Conservation (phyloP, 208 protist genomes). For the Tritrichomonas musculus region DNA sequence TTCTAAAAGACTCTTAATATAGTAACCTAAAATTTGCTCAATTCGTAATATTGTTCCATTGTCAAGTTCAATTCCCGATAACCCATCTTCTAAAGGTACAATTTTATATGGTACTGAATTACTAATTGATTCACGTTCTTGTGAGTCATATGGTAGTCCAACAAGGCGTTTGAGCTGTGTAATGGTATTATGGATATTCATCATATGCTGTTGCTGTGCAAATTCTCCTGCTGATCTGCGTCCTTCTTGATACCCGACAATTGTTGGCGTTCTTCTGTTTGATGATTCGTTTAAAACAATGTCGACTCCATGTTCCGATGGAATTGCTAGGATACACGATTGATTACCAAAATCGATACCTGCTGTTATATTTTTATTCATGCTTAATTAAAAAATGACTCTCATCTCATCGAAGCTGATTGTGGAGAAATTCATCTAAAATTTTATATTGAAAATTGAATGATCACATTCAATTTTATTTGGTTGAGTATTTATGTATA, state of each 20-base stretch:
- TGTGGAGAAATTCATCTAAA: too few relatives aligned
- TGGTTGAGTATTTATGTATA: too few relatives aligned
- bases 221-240: slow-evolving; percentile 33
- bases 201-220: slow-evolving; percentile 37
- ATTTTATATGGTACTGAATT: slow-evolving; percentile 25
- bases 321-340: slow-evolving; percentile 40
- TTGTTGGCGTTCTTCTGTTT: slow-evolving; percentile 40
- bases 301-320: slow-evolving; percentile 34
- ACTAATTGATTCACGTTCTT: slow-evolving; percentile 26
- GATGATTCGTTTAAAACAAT: slow-evolving; percentile 41
- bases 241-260: slow-evolving; percentile 38
- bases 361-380: slow-evolving; percentile 28
- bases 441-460: too few relatives aligned
- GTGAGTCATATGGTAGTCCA: slow-evolving; percentile 30
- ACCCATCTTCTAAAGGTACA: background rate
- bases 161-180: slow-evolving; percentile 40
- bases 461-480: too few relatives aligned
- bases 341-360: slow-evolving; percentile 45
- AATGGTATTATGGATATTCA: slow-evolving; percentile 38
- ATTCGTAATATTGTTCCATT: background rate
- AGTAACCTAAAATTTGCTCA: slow-evolving; percentile 31
- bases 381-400: too few relatives aligned
- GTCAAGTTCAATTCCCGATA: background rate
- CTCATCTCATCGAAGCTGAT: too few relatives aligned
- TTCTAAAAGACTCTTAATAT: background rate